Conservation (phyloP, 768 basidiomycete genomes). For the Rhodotorula taiwanensis region DNA sequence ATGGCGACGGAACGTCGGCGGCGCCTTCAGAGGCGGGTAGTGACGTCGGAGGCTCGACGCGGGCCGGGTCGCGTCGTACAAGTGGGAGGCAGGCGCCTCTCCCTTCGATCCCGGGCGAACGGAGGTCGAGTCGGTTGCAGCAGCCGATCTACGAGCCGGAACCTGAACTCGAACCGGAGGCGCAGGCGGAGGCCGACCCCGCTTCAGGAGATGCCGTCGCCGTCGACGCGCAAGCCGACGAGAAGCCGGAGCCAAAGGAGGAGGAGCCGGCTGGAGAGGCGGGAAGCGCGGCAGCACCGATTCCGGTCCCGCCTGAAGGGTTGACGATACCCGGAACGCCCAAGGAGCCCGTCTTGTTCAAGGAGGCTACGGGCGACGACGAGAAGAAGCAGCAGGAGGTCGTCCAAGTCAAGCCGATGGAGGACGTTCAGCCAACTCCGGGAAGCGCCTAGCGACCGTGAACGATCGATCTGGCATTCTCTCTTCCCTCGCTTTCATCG, state of each 20-base stretch:
- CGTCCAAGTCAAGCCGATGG: no score
- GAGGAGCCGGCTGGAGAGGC: background rate
- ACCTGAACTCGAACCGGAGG: no score
- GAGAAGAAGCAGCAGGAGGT: no score
- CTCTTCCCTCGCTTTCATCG: no score
- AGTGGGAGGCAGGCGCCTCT: background rate
- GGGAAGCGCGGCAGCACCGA: no score
- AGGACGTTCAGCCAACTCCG: no score
- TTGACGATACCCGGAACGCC: no score
- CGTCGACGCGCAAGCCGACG: background rate
- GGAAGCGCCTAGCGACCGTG: no score
- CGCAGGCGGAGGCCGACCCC: background rate
- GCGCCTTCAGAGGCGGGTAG: background rate
- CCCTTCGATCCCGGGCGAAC: slow-evolving; percentile 14
- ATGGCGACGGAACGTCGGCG: background rate
- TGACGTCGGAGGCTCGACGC: slow-evolving; percentile 3
- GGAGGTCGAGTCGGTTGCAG: slow-evolving; percentile 14
- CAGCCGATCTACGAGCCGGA: background rate
- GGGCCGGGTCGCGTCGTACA: background rate
- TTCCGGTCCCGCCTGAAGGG: no score
- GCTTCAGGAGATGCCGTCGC: background rate
- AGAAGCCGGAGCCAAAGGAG: background rate
- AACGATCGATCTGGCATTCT: no score
- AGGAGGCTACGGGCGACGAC: no score
- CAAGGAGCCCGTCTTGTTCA: no score